phyloP scores from a whole-genome alignment of 2,329 filamentous ascomycete genomes.

The Sclerotinia glacialis region DNA sequence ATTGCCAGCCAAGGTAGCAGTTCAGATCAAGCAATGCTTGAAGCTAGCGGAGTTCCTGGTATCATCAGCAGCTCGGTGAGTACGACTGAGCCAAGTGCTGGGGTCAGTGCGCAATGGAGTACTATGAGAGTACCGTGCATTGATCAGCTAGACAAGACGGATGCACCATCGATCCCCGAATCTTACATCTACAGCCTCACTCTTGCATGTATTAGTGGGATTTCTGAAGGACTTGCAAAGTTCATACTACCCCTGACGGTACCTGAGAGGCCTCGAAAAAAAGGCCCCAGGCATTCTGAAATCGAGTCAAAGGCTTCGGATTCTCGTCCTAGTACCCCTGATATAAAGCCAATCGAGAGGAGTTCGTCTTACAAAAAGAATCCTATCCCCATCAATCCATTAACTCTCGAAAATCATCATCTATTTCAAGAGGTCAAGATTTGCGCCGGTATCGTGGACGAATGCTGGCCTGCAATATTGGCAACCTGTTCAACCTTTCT shows the following conservation, averaged over 20 bases:
- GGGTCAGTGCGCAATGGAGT: conserved; percentile 91
- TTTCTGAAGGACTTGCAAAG: conserved; percentile 90
- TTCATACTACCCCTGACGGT: conserved; percentile 91
- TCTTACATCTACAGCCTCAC: conserved; percentile 92
- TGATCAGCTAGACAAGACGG: conserved; percentile 89
- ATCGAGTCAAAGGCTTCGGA: conserved; percentile 30
- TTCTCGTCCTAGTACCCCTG: conserved; percentile 27
- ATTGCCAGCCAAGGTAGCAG: conserved; percentile 57
- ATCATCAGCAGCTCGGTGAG: conserved; percentile 75
- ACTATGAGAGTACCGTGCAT: conserved; percentile 82
- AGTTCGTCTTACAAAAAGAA: conserved; percentile 70
- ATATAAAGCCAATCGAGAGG: conserved; percentile 48
- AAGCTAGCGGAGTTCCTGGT: conserved; percentile 82
- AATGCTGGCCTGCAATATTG: conserved; percentile 93
- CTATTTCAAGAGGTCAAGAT: conserved; percentile 68
- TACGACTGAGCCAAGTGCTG: conserved; percentile 62
- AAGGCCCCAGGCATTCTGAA: conserved; percentile 34
- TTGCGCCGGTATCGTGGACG: conserved; percentile 79
- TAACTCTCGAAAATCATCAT: conserved; percentile 70
- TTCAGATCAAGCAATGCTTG: conserved; percentile 81
- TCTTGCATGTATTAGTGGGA: conserved; percentile 80
- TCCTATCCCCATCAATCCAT: conserved; percentile 78
- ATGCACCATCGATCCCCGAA: conserved; percentile 78
- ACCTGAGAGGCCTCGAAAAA: conserved; percentile 62
- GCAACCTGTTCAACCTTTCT: conserved; percentile 95